Conservation (phyloP, 2,329 filamentous ascomycete species). For the Exophiala aquamarina region DNA sequence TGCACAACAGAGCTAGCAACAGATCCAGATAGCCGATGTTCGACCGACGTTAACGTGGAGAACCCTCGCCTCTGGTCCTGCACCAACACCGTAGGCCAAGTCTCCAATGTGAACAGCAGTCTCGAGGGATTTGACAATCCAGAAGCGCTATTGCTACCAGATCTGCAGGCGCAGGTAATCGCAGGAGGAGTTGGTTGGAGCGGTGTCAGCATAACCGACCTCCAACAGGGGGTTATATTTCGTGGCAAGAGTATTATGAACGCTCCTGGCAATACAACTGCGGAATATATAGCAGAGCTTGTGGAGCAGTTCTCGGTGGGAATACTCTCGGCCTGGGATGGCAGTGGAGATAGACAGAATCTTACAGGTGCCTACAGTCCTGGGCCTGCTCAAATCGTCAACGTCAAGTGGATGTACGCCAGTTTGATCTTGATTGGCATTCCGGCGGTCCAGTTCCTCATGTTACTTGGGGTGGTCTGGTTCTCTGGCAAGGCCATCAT, state of each 20-base stretch:
- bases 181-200: constrained; percentile 19
- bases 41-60: neutral
- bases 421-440: constrained; percentile 16
- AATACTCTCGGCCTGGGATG: constrained; percentile 11
- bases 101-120: neutral
- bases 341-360: constrained; percentile 39
- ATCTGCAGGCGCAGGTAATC: constrained; percentile 13
- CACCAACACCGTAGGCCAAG: constrained; percentile 17
- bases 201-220: constrained; percentile 6
- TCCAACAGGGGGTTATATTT: constrained; percentile 7
- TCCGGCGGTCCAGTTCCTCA: constrained; percentile 18
- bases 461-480: constrained; percentile 17
- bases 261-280: constrained; percentile 3
- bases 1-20: too few species aligned
- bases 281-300: constrained; percentile 1
- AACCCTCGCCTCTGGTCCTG: constrained; percentile 16
- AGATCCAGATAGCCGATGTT: neutral
- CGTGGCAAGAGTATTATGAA: constrained; percentile 10
- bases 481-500: constrained; percentile 22
- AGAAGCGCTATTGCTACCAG: constrained; percentile 7
- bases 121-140: constrained; percentile 5
- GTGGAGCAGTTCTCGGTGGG: constrained; percentile 15
- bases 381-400: constrained; percentile 78
- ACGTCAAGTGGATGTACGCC: constrained; percentile 61
- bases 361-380: constrained; percentile 73